Evolutionary conservation across 441 rosid species (phyloP).

Genomic region (Pelargonium australe): DNA sequence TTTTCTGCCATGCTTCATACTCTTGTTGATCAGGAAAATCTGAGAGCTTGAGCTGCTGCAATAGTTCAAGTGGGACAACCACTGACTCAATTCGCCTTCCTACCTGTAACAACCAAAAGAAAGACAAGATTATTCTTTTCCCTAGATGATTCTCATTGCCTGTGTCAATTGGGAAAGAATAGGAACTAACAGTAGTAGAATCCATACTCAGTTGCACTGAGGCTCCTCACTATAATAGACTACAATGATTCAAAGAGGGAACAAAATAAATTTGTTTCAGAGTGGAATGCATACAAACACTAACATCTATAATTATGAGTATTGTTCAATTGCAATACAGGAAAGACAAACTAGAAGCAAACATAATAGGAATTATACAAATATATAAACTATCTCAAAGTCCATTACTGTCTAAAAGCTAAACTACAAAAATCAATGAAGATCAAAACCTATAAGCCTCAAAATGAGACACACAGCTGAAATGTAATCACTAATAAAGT

Average conservation of each 20-base stretch:
- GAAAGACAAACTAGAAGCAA: constrained; percentile 5
- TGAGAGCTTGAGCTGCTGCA: constrained; percentile 82
- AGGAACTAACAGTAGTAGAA: not conserved
- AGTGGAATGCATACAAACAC: no score
- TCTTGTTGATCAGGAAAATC: constrained; percentile 89
- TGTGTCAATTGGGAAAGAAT: no score
- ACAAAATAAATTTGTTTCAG: no score
- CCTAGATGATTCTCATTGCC: not conserved
- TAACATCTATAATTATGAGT: not conserved
- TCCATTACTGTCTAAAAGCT: not conserved
- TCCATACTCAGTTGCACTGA: not conserved
- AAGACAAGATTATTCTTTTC: not conserved
- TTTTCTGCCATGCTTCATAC: constrained; percentile 78
- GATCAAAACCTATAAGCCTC: not conserved
- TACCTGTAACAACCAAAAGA: constrained; percentile 38
- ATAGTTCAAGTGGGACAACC: constrained; percentile 81
- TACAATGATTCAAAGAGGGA: no score
- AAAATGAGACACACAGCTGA: not conserved
- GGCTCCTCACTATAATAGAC: not conserved
- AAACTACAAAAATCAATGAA: not conserved
- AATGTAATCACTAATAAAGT: no score
- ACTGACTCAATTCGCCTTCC: constrained; percentile 82
- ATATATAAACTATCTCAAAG: no score
- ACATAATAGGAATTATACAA: not conserved
- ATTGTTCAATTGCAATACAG: not conserved